A percentile compares a stretch with the other conserved stretches of the same genome.
Conservation (phyloP, 2,329 filamentous ascomycete species). For the Hypomyces perniciosus region DNA sequence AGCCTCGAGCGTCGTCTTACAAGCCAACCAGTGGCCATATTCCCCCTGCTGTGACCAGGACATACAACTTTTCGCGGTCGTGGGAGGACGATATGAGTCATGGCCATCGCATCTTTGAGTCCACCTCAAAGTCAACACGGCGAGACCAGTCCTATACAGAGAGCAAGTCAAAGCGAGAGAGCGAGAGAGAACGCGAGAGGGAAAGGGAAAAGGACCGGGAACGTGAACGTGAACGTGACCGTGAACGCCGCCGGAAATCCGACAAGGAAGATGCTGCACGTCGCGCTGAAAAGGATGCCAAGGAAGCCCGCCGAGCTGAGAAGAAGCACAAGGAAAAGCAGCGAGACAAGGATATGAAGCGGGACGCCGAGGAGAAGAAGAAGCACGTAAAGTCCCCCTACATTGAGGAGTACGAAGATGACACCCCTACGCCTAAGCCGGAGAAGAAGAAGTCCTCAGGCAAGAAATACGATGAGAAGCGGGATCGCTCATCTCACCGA, state of each 20-base stretch:
- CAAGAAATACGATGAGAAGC: conserved; percentile 34
- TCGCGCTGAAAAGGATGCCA: conserved; percentile 28
- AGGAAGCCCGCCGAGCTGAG: conserved; percentile 28
- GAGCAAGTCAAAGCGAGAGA: conserved; percentile 38
- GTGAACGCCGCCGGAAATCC: conserved; percentile 18
- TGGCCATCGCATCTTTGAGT: conserved; percentile 38
- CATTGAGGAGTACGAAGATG: conserved; percentile 30
- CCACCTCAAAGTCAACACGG: conserved; percentile 32
- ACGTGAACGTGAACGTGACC: conserved; percentile 25
- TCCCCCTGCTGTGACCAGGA: conserved; percentile 28
- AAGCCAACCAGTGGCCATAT: conserved; percentile 27
- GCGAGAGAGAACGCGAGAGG: conserved; percentile 33
- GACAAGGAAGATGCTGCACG: conserved; percentile 21
- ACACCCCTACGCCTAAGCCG: conserved; percentile 20
- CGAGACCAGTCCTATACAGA: conserved; percentile 45
- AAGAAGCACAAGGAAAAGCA: conserved; percentile 31
- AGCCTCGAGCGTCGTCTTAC: conserved; percentile 40
- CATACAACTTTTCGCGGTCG: conserved; percentile 34
- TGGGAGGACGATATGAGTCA: conserved; percentile 42
- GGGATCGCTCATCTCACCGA: conserved; percentile 28
- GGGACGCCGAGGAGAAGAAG: conserved; percentile 33
- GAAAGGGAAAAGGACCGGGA: conserved; percentile 28
- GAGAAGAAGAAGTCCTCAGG: conserved; percentile 35
- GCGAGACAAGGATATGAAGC: conserved; percentile 33
- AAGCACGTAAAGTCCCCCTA: conserved; percentile 27